These are phyloP conservation scores for Umbilicus rupestris DNA, from an alignment of 164 flowering plant genomes.

Conservation along the genomic window DNA sequence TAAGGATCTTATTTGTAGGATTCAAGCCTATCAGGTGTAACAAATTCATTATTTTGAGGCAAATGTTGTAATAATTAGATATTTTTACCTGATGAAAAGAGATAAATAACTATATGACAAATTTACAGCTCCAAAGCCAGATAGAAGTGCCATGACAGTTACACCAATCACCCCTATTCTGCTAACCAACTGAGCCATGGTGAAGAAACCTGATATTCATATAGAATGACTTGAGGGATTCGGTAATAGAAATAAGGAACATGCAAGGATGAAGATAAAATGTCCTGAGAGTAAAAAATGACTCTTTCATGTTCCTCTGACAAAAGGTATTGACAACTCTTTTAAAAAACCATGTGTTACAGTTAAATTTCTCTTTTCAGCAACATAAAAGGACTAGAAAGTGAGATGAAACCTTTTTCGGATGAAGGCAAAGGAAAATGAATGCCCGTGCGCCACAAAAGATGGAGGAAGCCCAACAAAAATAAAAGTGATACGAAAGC, in stretches of 20 bases:
- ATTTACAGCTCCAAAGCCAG: slow-evolving; percentile 99
- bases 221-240: neutral
- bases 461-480: too few relatives aligned
- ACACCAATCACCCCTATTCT: slow-evolving; percentile 97
- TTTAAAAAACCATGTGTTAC: too few relatives aligned
- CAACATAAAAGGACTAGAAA: too few relatives aligned
- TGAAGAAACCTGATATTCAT: slow-evolving; percentile 45
- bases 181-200: slow-evolving; percentile 91
- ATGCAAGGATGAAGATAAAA: neutral
- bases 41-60: neutral
- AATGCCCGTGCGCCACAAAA: too few relatives aligned
- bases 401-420: too few relatives aligned
- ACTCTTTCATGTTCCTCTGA: neutral
- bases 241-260: neutral
- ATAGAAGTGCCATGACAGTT: slow-evolving; percentile 89
- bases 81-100: slow-evolving; percentile 83
- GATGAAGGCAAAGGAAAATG: too few relatives aligned
- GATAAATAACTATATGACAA: slow-evolving; percentile 93
- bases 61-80: neutral
- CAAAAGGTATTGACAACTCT: neutral
- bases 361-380: too few relatives aligned
- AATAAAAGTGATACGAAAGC: too few relatives aligned
- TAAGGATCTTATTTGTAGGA: too few relatives aligned
- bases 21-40: neutral
- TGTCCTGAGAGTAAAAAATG: neutral